Base-by-base conservation (phyloP, 768 basidiomycete species). In the Lentinula guzmanii region DNA sequence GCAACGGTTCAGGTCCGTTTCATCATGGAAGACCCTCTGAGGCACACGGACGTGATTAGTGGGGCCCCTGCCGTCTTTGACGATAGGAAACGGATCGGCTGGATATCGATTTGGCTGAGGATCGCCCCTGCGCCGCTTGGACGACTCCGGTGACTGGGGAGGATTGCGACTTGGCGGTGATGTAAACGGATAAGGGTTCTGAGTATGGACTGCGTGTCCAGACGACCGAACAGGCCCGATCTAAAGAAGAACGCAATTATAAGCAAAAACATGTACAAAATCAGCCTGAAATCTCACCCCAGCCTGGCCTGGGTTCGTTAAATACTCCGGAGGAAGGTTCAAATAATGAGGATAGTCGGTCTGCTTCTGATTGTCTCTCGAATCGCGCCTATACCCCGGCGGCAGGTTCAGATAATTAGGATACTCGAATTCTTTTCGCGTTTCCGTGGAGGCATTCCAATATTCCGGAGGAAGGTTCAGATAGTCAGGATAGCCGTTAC, bases 11-110 rank as follows among this genome's bases (percentile, higher is more conserved):
- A 53, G 7, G 18, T 53, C 21, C 24, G 43, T 34, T 18, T 43
- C 42, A n/a, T 50, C 46, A 41, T 56, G 18, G 10, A 24, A 50
- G 21, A 50, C 42, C 33, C 16, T 55, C 34, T 50, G 45, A 5
- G 61, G 58, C 4, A 59, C 46, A 34, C 43, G 58, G 10, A 48
- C 34, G 58, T 48, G n/a, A 45, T 59, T 59, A 16, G 41, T 50
- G 11, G 58, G 58, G 16, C 45, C 43, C n/a, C 18, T n/a, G 16
- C 45, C 34, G n/a, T 39, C 45, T 13, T 34, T 18, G 55, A 56
- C 4, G 21, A 56, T 41, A 4, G 55, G 41, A 18, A 42, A 56
- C 9, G 55, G 55, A 16, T 56, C 39, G 0, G 18, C 42, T 11
- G 55, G 39, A 43, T 28, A 42, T 15, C 55, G 41, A 7, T 37